A percentile compares a stretch with the other conserved stretches of the same genome.
Evolutionary conservation across 495 filamentous ascomycete genomes (phyloP).

Genomic region (Aspergillus ellipticus): DNA sequence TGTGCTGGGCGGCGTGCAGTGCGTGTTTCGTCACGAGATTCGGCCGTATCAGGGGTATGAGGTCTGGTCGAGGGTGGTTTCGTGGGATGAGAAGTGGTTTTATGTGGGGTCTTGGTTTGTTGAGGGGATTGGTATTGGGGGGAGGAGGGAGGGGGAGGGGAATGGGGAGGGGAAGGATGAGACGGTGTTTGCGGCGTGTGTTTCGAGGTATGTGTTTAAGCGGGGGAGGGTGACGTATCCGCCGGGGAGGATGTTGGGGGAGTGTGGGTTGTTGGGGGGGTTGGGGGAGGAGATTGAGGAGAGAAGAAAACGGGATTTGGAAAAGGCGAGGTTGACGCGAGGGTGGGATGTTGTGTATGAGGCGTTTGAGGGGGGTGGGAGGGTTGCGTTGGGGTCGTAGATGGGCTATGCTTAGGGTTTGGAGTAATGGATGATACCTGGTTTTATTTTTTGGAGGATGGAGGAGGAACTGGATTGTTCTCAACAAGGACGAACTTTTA

Average conservation of each 20-base stretch:
- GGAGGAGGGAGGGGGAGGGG: constrained; percentile 33
- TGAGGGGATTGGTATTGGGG: constrained; percentile 34
- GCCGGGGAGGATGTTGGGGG: neutral
- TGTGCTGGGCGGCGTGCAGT: constrained; percentile 61
- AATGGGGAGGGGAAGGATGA: neutral
- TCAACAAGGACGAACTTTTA: too few relatives aligned
- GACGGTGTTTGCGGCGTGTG: constrained; percentile 46
- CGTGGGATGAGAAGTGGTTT: constrained; percentile 72
- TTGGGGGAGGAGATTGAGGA: constrained; percentile 2
- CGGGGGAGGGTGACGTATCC: constrained; percentile 59
- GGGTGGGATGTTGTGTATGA: constrained; percentile 14
- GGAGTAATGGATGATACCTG: too few relatives aligned
- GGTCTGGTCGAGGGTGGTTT: constrained; percentile 66
- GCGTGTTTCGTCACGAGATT: constrained; percentile 67
- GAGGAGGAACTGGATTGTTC: too few relatives aligned
- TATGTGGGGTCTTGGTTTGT: constrained; percentile 65
- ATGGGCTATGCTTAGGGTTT: neutral
- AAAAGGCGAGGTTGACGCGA: constrained; percentile 7
- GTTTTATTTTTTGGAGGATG: too few relatives aligned
- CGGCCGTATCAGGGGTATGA: constrained; percentile 65
- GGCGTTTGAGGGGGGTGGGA: constrained; percentile 6
- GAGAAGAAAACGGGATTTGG: constrained; percentile 6
- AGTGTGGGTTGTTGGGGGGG: neutral
- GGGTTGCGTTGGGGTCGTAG: constrained; percentile 3
- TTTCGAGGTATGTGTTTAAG: constrained; percentile 78